phyloP scores from a whole-genome alignment of 805 yeast genomes.

The Candida boidinii region DNA sequence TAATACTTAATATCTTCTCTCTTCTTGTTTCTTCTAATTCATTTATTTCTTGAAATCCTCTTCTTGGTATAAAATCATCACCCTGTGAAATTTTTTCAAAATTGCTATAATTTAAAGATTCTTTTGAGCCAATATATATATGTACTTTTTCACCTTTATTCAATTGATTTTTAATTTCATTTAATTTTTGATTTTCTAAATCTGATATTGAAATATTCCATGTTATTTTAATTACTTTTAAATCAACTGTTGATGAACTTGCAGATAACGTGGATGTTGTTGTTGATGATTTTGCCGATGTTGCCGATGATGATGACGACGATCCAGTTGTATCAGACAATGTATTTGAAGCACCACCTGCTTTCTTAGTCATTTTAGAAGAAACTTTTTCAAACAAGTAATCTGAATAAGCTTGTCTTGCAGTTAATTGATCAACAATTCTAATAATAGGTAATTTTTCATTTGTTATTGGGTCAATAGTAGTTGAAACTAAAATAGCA shows the following conservation, averaged over 20 bases:
- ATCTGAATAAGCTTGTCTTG: conserved; percentile 20
- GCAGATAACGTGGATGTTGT: conserved; percentile 7
- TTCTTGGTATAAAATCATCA: conserved; percentile 7
- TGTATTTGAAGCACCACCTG: background rate
- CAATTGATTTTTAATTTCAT: conserved; percentile 38
- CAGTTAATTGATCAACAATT: conserved; percentile 13
- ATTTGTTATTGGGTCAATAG: conserved; percentile 3
- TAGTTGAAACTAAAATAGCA: conserved; percentile 12
- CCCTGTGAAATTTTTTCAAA: background rate
- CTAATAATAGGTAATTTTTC: conserved; percentile 15
- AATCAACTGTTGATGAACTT: conserved; percentile 10
- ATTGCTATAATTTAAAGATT: conserved; percentile 9
- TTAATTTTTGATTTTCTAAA: conserved; percentile 40
- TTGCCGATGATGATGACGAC: conserved; percentile 9
- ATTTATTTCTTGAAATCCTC: conserved; percentile 4
- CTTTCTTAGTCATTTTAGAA: background rate
- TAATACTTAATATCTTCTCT: conserved; percentile 19
- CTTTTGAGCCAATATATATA: conserved; percentile 30
- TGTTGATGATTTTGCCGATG: background rate
- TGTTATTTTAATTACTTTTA: conserved; percentile 41
- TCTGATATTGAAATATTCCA: conserved; percentile 53
- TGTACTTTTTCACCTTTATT: conserved; percentile 34
- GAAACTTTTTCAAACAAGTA: conserved; percentile 7
- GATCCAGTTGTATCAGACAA: background rate
- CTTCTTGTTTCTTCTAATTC: conserved; percentile 27